Conservation (phyloP, 495 filamentous ascomycete species). For the Penicillium lividum region DNA sequence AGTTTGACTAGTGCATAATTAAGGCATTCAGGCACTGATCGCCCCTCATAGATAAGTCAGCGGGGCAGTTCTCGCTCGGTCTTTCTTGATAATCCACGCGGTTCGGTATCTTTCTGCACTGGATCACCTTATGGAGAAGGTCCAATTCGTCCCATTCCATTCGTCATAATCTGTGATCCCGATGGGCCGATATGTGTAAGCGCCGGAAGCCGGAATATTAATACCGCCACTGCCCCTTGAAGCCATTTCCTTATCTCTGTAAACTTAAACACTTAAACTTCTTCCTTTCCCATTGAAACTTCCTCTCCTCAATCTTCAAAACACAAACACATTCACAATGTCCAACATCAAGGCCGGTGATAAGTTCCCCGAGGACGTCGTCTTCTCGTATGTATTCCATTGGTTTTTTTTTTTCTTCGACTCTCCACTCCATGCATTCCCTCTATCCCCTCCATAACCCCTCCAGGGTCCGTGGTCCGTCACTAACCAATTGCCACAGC, state of each 20-base stretch:
- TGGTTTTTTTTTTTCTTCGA: conserved; percentile 8
- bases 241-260: conserved; percentile 10
- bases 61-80: conserved; percentile 38
- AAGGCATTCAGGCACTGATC: conserved; percentile 12
- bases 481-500: conserved; percentile 39
- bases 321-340: conserved; percentile 46
- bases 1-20: not conserved
- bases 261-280: conserved; percentile 17
- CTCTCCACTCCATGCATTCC: not conserved
- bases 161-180: conserved; percentile 27
- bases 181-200: conserved; percentile 38
- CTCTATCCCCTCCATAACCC: conserved; percentile 10
- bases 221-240: conserved; percentile 15
- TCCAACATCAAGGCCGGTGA: conserved; percentile 73
- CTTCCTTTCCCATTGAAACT: conserved; percentile 12
- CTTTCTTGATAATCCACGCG: conserved; percentile 43
- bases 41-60: conserved; percentile 12
- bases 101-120: conserved; percentile 49
- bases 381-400: conserved; percentile 62
- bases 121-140: conserved; percentile 39
- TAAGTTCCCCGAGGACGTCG: conserved; percentile 75
- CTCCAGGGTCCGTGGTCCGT: not conserved
- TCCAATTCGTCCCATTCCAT: conserved; percentile 15
- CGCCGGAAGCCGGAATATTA: conserved; percentile 22
- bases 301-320: conserved; percentile 8